Percentiles rank a stretch among this genome's conserved stretches.
Conservation (phyloP, 192 early-diverging fungal genomes). For the Coemansia pectinata region DNA sequence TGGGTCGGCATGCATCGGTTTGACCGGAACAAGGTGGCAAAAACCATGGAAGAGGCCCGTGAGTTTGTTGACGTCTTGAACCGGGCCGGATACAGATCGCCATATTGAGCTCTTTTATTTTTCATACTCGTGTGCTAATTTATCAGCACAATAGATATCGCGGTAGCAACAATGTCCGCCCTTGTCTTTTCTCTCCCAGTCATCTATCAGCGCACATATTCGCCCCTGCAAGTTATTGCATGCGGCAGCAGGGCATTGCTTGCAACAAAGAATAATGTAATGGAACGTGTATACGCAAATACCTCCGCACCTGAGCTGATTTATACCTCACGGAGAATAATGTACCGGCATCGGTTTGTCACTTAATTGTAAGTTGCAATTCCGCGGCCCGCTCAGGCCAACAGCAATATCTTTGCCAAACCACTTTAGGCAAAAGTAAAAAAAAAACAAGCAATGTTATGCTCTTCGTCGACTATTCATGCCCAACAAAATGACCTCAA, state of each 20-base stretch:
- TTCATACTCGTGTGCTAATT: not conserved
- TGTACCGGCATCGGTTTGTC: not conserved
- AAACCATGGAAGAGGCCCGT: constrained; percentile 34
- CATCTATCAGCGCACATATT: constrained; percentile 5
- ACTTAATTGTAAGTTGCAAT: not conserved
- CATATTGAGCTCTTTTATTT: constrained; percentile 18
- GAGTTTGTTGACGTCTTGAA: constrained; percentile 52
- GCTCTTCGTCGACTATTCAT: not conserved
- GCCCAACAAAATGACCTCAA: not conserved
- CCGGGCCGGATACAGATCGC: constrained; percentile 41
- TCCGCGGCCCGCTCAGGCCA: not conserved
- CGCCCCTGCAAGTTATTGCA: not conserved
- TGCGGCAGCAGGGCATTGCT: constrained; percentile 1
- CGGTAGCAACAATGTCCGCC: not conserved
- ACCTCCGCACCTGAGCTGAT: not conserved
- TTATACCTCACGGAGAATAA: not conserved
- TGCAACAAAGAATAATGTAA: not conserved
- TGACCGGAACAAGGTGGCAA: constrained; percentile 22
- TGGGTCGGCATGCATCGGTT: constrained; percentile 54
- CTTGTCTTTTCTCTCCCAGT: not conserved
- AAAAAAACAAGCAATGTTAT: not conserved
- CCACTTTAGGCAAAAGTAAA: not conserved
- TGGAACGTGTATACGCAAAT: not conserved
- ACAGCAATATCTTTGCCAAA: not conserved
- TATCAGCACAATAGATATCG: not conserved